These are phyloP conservation scores for Macaranga tanarius DNA, from an alignment of 441 rosid species.

Conservation along the genomic window DNA sequence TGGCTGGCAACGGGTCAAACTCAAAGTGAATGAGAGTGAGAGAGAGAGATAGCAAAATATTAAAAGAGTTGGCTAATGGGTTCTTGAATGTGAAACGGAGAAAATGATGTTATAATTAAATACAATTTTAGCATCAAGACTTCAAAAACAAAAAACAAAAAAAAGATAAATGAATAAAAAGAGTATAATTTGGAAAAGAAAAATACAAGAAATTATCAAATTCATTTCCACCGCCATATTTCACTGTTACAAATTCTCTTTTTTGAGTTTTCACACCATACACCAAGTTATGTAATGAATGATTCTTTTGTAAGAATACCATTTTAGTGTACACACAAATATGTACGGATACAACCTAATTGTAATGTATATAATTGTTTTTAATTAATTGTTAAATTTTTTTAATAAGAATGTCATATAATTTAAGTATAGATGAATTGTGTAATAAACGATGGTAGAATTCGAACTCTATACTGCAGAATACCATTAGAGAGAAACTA, in stretches of 20 bases:
- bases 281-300: not conserved
- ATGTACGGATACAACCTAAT: no score
- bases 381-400: no score
- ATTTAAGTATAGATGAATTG: no score
- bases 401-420: no score
- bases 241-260: constrained; percentile 17
- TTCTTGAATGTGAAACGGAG: constrained; percentile 48
- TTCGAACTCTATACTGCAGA: no score
- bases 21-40: constrained; percentile 47
- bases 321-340: not conserved
- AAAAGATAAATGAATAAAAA: not conserved
- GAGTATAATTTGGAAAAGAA: not conserved
- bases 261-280: not conserved
- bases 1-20: constrained; percentile 89
- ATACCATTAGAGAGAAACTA: no score
- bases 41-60: constrained; percentile 32
- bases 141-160: not conserved
- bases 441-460: no score
- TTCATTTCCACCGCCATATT: constrained; percentile 14
- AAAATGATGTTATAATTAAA: constrained; percentile 24
- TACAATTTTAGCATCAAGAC: not conserved
- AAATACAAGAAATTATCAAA: constrained; percentile 5
- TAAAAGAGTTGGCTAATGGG: constrained; percentile 21
- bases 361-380: no score
- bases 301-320: no score